Percentiles rank a stretch among this genome's conserved stretches.
Evolutionary conservation across 208 protist species (phyloP).

Genomic region (Leishmania braziliensis): DNA sequence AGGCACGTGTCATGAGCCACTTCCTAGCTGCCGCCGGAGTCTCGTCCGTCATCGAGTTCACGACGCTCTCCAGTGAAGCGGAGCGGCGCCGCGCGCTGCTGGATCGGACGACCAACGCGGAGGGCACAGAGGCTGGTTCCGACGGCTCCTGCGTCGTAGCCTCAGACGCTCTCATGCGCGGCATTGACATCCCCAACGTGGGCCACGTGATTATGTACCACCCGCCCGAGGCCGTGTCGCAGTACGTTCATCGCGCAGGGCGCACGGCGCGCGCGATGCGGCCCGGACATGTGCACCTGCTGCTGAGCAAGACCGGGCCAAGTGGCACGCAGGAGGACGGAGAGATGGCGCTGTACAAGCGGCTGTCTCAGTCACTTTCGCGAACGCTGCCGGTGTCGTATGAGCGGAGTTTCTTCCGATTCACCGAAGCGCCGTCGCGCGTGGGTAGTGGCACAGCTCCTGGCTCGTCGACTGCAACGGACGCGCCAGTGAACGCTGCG

Average conservation of each 20-base stretch:
- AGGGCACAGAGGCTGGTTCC: not conserved
- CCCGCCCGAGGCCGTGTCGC: constrained; percentile 84
- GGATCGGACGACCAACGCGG: constrained; percentile 7
- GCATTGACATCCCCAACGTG: constrained; percentile 88
- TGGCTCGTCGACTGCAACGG: not conserved
- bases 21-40: constrained; percentile 82
- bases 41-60: constrained; percentile 76
- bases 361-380: constrained; percentile 48
- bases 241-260: constrained; percentile 97
- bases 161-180: constrained; percentile 90
- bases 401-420: constrained; percentile 85
- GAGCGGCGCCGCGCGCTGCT: constrained; percentile 78
- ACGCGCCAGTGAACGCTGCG: constrained; percentile 4
- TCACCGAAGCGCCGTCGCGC: constrained; percentile 42
- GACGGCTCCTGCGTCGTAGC: constrained; percentile 64
- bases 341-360: constrained; percentile 75
- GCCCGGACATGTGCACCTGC: constrained; percentile 74
- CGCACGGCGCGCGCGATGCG: constrained; percentile 95
- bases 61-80: constrained; percentile 69
- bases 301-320: constrained; percentile 74
- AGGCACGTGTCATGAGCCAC: constrained; percentile 88
- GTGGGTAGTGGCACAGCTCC: not conserved
- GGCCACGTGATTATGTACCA: constrained; percentile 93
- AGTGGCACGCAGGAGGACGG: constrained; percentile 67
- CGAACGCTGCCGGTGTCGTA: constrained; percentile 71